Evolutionary conservation across 2,329 filamentous ascomycete species (phyloP).

Genomic region (Talaromyces sp.): DNA sequence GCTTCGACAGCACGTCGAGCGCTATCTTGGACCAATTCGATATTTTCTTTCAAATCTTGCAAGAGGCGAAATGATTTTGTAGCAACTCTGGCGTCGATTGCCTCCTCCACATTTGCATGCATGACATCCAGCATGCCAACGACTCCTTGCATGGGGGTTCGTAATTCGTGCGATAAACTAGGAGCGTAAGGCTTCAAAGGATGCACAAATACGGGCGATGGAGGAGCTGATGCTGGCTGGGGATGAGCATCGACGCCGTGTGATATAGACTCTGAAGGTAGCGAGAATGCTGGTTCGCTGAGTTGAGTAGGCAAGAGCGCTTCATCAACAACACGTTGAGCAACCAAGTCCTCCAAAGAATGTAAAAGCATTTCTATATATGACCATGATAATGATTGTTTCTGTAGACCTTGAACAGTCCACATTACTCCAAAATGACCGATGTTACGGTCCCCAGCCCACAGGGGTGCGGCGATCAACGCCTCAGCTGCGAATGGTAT

Average conservation of each 20-base stretch:
- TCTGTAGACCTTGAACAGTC: constrained; percentile 56
- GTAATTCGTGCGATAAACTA: constrained; percentile 64
- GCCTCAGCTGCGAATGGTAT: constrained; percentile 60
- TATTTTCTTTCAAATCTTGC: constrained; percentile 60
- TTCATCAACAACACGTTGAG: constrained; percentile 53
- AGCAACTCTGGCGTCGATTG: constrained; percentile 50
- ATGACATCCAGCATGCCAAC: constrained; percentile 73
- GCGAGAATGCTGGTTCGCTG: constrained; percentile 19
- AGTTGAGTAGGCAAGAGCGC: constrained; percentile 40
- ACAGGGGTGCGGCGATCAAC: constrained; percentile 63
- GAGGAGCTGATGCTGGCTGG: constrained; percentile 50
- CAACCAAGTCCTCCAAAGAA: constrained; percentile 62
- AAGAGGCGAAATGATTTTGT: constrained; percentile 52
- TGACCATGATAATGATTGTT: constrained; percentile 56
- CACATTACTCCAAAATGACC: constrained; percentile 70
- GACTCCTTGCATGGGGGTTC: constrained; percentile 71
- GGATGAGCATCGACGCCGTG: constrained; percentile 22
- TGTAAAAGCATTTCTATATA: constrained; percentile 65
- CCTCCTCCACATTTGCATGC: constrained; percentile 66
- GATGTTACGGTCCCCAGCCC: constrained; percentile 56
- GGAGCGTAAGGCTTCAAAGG: constrained; percentile 67
- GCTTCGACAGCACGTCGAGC: constrained; percentile 67
- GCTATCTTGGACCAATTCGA: constrained; percentile 68
- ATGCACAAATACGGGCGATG: constrained; percentile 53
- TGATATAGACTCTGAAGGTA: background rate